A percentile compares a stretch with the other conserved stretches of the same genome.
phyloP scores from a whole-genome alignment of 495 filamentous ascomycete species.

The Xylaria palmicola region DNA sequence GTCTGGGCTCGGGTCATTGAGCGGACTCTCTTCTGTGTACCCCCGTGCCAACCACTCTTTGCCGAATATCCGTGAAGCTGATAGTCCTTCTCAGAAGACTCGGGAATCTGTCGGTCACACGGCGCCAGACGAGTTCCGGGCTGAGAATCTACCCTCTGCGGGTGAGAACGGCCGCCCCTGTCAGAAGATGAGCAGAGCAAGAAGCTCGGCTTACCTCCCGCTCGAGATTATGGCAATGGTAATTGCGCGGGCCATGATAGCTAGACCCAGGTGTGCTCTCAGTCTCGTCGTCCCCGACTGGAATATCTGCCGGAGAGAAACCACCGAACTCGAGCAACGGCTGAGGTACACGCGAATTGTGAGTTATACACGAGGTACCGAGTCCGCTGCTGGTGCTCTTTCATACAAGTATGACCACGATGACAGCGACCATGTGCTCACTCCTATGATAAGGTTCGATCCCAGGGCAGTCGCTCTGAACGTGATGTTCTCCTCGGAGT shows the following conservation, averaged over 20 bases:
- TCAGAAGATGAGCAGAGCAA: not conserved
- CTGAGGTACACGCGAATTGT: conserved; percentile 10
- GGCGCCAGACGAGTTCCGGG: too few species aligned
- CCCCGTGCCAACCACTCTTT: too few species aligned
- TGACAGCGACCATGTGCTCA: conserved; percentile 15
- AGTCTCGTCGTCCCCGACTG: conserved; percentile 26
- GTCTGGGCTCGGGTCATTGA: too few species aligned
- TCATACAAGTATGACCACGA: conserved; percentile 2
- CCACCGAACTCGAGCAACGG: not conserved
- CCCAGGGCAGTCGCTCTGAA: not conserved
- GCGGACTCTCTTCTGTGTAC: too few species aligned
- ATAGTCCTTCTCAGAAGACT: too few species aligned
- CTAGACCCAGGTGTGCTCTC: conserved; percentile 17
- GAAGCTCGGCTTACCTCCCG: not conserved
- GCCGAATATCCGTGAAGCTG: too few species aligned
- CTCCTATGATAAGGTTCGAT: conserved; percentile 15
- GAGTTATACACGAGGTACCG: conserved; percentile 18
- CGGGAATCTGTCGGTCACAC: too few species aligned
- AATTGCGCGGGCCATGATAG: not conserved
- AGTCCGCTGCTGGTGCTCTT: conserved; percentile 3
- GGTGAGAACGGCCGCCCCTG: too few species aligned
- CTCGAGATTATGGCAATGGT: conserved; percentile 17
- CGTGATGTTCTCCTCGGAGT: conserved; percentile 13
- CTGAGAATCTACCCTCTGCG: too few species aligned
- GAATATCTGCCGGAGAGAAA: conserved; percentile 14